A percentile compares a stretch with the other conserved stretches of the same genome.
phyloP scores from a whole-genome alignment of 169 alveolate species.

The Miamiensis avidus region DNA sequence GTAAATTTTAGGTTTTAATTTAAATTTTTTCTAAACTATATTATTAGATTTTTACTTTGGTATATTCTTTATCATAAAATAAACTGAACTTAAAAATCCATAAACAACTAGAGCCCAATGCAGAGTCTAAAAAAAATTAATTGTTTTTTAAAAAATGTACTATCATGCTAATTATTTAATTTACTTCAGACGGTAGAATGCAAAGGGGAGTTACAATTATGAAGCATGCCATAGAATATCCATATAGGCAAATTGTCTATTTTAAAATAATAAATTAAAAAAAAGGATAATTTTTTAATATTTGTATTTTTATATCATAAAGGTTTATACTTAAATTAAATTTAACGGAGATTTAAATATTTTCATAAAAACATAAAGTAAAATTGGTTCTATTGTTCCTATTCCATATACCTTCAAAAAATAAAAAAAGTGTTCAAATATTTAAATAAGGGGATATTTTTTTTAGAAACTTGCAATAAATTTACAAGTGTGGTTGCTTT shows the following conservation, averaged over 20 bases:
- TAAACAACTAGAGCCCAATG: conserved; percentile 9
- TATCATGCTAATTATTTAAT: too few species aligned
- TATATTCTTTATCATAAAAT: conserved; percentile 13
- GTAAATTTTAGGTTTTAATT: too few species aligned
- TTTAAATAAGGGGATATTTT: not conserved
- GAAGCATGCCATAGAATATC: conserved; percentile 29
- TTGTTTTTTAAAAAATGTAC: too few species aligned
- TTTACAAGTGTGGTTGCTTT: conserved; percentile 7
- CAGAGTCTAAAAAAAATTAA: too few species aligned
- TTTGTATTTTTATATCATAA: too few species aligned
- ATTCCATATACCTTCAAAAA: conserved; percentile 14
- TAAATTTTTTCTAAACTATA: too few species aligned
- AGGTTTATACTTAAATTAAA: not conserved
- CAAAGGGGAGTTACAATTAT: not conserved
- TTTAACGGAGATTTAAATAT: not conserved
- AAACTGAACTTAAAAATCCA: not conserved
- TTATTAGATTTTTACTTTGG: not conserved
- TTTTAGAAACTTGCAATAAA: too few species aligned
- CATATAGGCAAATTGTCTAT: conserved; percentile 25
- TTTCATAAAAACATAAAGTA: conserved; percentile 2
- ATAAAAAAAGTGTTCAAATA: not conserved
- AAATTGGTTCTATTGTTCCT: conserved; percentile 5
- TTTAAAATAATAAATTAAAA: not conserved
- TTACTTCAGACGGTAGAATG: not conserved
- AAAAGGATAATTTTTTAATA: not conserved